Evolutionary conservation across 2,329 filamentous ascomycete genomes (phyloP).

Genomic region (Colletotrichum ledebouriae): DNA sequence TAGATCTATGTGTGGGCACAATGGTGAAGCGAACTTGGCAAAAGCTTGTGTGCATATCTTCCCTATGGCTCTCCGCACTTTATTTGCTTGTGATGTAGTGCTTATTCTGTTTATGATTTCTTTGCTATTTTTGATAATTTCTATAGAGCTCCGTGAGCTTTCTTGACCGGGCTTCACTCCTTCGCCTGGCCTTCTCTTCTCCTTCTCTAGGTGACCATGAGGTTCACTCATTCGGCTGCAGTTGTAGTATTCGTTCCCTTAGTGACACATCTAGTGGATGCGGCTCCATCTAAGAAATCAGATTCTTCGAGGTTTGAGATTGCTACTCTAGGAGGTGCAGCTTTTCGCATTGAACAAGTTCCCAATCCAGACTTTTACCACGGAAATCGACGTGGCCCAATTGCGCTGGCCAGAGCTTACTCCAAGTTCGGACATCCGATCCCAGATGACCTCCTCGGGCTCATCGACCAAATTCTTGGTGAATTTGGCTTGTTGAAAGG

Average conservation of each 20-base stretch:
- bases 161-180: constrained; percentile 41
- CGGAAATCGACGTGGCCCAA: constrained; percentile 52
- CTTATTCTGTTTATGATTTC: constrained; percentile 2
- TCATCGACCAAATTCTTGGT: constrained; percentile 51
- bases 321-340: constrained; percentile 54
- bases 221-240: constrained; percentile 50
- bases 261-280: constrained; percentile 45
- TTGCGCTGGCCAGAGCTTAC: constrained; percentile 56
- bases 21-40: constrained; percentile 38
- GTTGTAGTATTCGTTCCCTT: constrained; percentile 48
- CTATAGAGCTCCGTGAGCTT: constrained; percentile 38
- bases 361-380: constrained; percentile 53
- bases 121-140: background rate
- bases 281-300: constrained; percentile 47
- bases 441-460: constrained; percentile 50
- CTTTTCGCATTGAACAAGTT: constrained; percentile 56
- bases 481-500: constrained; percentile 50
- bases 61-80: constrained; percentile 19
- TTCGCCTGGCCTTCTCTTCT: constrained; percentile 35
- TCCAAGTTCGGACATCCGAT: constrained; percentile 54
- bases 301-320: constrained; percentile 47
- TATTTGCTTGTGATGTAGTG: background rate
- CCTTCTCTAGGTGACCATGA: constrained; percentile 49
- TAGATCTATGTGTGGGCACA: constrained; percentile 33
- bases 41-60: constrained; percentile 42